Conservation (phyloP, 2,329 filamentous ascomycete genomes). For the Xylaria multiplex region DNA sequence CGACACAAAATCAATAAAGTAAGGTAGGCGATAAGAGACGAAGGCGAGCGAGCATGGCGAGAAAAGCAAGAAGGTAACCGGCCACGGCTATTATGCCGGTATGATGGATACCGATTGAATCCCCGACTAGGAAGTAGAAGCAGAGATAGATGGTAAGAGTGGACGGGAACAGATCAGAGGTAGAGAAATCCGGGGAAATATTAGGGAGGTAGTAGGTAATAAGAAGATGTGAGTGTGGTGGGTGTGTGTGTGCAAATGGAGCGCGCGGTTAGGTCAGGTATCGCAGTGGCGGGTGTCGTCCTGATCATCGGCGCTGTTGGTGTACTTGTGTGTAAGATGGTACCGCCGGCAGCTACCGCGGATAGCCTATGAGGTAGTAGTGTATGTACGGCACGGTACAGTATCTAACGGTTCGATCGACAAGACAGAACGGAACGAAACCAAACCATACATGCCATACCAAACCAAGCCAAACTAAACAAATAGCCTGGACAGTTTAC, state of each 20-base stretch:
- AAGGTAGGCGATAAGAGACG: neutral
- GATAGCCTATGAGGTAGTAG: too few species aligned
- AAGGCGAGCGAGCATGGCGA: neutral
- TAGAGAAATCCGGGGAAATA: slow-evolving; percentile 20
- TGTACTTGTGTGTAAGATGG: neutral
- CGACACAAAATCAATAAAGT: slow-evolving; percentile 2
- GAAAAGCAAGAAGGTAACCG: slow-evolving; percentile 18
- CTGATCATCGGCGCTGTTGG: slow-evolving; percentile 5
- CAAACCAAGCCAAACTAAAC: slow-evolving; percentile 11
- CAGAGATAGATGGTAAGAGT: neutral
- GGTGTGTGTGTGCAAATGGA: neutral
- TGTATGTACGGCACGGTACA: slow-evolving; percentile 1
- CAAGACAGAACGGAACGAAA: slow-evolving; percentile 9
- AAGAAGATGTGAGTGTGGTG: slow-evolving; percentile 6
- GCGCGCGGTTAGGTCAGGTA: slow-evolving; percentile 23
- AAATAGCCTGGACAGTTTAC: neutral
- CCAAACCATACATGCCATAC: too few species aligned
- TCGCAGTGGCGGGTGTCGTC: slow-evolving; percentile 9
- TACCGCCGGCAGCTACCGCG: neutral
- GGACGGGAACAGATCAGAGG: slow-evolving; percentile 9
- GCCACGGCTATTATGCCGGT: slow-evolving; percentile 5
- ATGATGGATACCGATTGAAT: neutral
- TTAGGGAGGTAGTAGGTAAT: slow-evolving; percentile 20
- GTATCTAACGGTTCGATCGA: slow-evolving; percentile 14
- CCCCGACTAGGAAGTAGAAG: slow-evolving; percentile 5